Percentiles rank a stretch among this genome's conserved stretches.
Evolutionary conservation across 306 rosid genomes (phyloP).

Genomic region (Spatholobus suberectus): DNA sequence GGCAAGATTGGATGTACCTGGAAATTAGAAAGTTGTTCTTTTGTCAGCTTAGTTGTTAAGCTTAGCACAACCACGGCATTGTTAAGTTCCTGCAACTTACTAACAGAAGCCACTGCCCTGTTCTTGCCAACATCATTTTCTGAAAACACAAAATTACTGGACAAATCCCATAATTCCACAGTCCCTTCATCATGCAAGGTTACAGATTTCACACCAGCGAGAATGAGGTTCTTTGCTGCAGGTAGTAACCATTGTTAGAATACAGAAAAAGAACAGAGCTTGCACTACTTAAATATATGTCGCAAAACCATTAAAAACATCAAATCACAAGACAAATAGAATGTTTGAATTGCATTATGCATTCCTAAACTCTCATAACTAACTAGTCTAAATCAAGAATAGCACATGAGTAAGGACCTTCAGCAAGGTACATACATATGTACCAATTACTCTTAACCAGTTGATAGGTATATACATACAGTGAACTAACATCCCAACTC

Average conservation of each 20-base stretch:
- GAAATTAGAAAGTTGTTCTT: constrained; percentile 76
- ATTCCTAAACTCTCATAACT: not conserved
- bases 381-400: not conserved
- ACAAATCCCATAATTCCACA: constrained; percentile 88
- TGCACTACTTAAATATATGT: not conserved
- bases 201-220: constrained; percentile 96
- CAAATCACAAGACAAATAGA: constrained; percentile 7
- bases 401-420: not conserved
- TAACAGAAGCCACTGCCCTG: constrained; percentile 80
- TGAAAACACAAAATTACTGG: constrained; percentile 74
- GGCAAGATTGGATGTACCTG: constrained; percentile 56
- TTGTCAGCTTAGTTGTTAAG: constrained; percentile 62
- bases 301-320: not conserved
- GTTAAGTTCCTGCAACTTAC: constrained; percentile 90
- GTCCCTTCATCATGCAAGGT: constrained; percentile 89
- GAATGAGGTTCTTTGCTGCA: constrained; percentile 93
- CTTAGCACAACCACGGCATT: constrained; percentile 75
- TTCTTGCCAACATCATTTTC: constrained; percentile 87
- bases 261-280: constrained; percentile 16
- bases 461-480: not conserved
- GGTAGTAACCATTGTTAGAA: constrained; percentile 17
- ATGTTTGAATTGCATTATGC: not conserved
- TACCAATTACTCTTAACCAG: not conserved
- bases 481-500: not conserved
- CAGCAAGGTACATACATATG: not conserved